Conservation (phyloP, 192 early-diverging fungal genomes). For the Umbelopsis isabellina region DNA sequence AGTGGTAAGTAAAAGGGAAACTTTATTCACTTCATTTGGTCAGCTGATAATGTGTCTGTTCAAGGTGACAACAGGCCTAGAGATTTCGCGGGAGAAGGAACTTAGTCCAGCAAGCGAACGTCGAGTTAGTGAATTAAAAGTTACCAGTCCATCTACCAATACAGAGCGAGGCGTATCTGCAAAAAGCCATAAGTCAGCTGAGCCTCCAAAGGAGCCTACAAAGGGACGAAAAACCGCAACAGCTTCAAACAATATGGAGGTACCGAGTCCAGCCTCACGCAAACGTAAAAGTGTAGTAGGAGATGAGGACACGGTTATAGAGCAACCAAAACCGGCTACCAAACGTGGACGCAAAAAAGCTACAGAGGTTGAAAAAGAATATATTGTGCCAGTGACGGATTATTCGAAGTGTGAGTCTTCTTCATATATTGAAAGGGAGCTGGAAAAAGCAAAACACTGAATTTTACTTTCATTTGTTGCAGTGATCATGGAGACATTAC, state of each 20-base stretch:
- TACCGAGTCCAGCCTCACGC: background rate
- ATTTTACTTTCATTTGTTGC: background rate
- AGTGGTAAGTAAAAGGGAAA: background rate
- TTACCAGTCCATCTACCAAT: too few relatives aligned
- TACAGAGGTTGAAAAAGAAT: background rate
- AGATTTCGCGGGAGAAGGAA: background rate
- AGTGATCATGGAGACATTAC: slow-evolving; percentile 3
- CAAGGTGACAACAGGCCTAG: background rate
- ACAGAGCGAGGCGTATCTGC: too few relatives aligned
- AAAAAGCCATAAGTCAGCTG: background rate
- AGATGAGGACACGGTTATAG: background rate
- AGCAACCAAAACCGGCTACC: background rate
- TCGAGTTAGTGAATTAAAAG: too few relatives aligned
- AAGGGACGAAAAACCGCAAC: background rate
- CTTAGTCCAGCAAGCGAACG: background rate
- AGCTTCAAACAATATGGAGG: background rate
- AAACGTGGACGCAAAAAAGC: background rate
- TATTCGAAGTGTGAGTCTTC: slow-evolving; percentile 3
- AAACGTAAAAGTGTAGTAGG: background rate
- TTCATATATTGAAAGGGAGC: too few relatives aligned
- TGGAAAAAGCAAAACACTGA: background rate
- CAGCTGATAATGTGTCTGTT: background rate
- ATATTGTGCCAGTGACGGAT: background rate
- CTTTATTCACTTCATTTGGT: background rate
- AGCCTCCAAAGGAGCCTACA: background rate